phyloP scores from a whole-genome alignment of 164 flowering plant species.

The Magnolia changhungtana region DNA sequence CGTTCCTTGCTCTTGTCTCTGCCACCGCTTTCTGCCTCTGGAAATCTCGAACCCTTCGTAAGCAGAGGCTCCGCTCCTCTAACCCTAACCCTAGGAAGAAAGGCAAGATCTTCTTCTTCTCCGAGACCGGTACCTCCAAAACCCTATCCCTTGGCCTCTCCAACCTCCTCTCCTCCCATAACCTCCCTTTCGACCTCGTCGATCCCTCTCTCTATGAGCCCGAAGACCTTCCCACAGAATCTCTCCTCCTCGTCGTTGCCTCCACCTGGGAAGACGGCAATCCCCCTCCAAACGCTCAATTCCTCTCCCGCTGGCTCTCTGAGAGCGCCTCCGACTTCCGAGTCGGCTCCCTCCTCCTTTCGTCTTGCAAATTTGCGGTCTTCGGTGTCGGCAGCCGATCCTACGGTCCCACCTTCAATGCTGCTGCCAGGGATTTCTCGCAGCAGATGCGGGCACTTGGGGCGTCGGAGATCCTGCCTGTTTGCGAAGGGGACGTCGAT shows the following conservation, averaged over 20 bases:
- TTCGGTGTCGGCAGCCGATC: conserved; percentile 86
- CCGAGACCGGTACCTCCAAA: conserved; percentile 88
- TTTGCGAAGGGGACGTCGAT: conserved; percentile 78
- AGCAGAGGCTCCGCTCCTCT: conserved; percentile 21
- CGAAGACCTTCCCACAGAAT: conserved; percentile 79
- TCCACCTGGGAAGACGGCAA: conserved; percentile 95
- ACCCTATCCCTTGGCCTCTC: conserved; percentile 71
- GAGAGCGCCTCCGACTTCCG: conserved; percentile 87
- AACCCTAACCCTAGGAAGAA: conserved; percentile 18
- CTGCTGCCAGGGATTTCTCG: conserved; percentile 56
- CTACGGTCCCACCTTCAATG: conserved; percentile 69
- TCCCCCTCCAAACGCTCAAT: conserved; percentile 47
- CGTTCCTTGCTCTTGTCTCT: conserved; percentile 64
- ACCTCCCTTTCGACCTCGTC: conserved; percentile 52
- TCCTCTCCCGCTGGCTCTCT: conserved; percentile 69
- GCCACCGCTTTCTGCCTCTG: conserved; percentile 68
- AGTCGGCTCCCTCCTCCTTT: conserved; percentile 64
- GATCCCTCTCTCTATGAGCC: conserved; percentile 81
- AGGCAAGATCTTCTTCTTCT: conserved; percentile 69
- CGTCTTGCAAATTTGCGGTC: conserved; percentile 64
- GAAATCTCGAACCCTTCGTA: conserved; percentile 61
- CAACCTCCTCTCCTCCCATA: conserved; percentile 30
- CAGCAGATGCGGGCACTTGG: conserved; percentile 59
- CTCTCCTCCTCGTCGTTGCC: conserved; percentile 56
- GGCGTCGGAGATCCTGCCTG: conserved; percentile 52